Conservation (phyloP, 768 basidiomycete species). For the Leccinum disarticulatum region DNA sequence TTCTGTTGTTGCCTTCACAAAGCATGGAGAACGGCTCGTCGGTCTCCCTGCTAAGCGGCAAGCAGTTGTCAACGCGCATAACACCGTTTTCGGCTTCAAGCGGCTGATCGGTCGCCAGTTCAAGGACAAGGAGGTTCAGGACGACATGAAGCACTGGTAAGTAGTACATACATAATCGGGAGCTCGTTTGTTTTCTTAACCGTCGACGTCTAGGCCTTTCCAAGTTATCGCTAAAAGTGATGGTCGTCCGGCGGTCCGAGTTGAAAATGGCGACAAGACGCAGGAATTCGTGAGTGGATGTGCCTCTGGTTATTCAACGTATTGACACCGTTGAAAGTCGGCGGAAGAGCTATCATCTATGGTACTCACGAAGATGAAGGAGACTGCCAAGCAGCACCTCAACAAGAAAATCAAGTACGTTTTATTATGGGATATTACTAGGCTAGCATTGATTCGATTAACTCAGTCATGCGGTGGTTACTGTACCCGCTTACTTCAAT, state of each 20-base stretch:
- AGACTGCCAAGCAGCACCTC: conserved; percentile 90
- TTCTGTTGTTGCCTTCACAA: conserved; percentile 97
- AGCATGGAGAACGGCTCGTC: conserved; percentile 94
- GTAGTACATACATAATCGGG: conserved; percentile 11
- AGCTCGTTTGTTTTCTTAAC: background rate
- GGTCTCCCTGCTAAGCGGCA: conserved; percentile 97
- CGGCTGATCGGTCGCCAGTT: conserved; percentile 93
- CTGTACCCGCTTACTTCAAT: conserved; percentile 99
- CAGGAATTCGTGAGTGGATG: conserved; percentile 70
- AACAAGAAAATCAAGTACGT: conserved; percentile 93
- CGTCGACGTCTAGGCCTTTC: conserved; percentile 61
- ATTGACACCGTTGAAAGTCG: conserved; percentile 49
- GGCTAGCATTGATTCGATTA: conserved; percentile 2
- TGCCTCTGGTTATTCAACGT: background rate
- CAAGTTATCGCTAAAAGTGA: conserved; percentile 70
- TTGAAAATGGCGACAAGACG: conserved; percentile 82
- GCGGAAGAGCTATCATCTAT: conserved; percentile 85
- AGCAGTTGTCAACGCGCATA: conserved; percentile 91
- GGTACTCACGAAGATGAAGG: conserved; percentile 91
- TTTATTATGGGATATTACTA: background rate
- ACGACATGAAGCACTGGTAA: conserved; percentile 84
- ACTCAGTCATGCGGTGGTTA: conserved; percentile 80
- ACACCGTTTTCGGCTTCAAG: conserved; percentile 95
- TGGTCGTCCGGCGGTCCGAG: conserved; percentile 76
- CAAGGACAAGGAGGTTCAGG: conserved; percentile 89